Base-by-base conservation (phyloP, 2,329 filamentous ascomycete genomes). In the Talaromyces sp. region DNA sequence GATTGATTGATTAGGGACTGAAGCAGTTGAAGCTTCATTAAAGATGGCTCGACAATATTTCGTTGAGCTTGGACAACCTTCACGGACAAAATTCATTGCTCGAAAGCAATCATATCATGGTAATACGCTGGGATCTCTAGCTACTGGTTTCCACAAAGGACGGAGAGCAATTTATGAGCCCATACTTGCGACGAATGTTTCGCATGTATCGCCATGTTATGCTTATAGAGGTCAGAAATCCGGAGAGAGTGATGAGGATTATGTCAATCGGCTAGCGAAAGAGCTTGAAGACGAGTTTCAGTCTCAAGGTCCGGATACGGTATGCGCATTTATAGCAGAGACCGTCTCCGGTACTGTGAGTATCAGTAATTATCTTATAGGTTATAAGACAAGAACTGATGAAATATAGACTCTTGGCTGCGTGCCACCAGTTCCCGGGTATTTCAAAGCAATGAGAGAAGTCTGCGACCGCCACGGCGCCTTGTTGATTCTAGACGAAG, bases 401-500 rank as follows among this genome's bases (percentile, higher is more conserved):
- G 2, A 9, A 2, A 2, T 3, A 13, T 5, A 48, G 6, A 77
- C 86, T 1, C 73, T 89, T 0, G 89, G 87, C 0, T 89, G 85
- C 63, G 82, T 88, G 1, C 78, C 84, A 0, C 75, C 85, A 0
- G 77, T 84, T 0, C 73, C 76, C 0, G 87, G 87, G 0, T 92
- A 92, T 63, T 82, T 90, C 41, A 72, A 77, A 56, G 86, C 84
- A 0, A 81, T 91, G 67, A 79, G 80, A 61, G 75, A 75, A 2
- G 76, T 92, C 0, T 92, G 89, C 69, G 80, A 86, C 55, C 81
- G 81, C 58, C 78, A 91, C 65, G 88, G 85, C 0, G 82, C 85
- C 0, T 78, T 92, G 0, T 75, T 92, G 8, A 85, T 91, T 28
- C 74, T 93, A 0, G 90, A 94, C 65, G 89, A 93, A 67, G 80